Base-by-base conservation (phyloP, 2,329 filamentous ascomycete genomes). In the Penicillium sp. region DNA sequence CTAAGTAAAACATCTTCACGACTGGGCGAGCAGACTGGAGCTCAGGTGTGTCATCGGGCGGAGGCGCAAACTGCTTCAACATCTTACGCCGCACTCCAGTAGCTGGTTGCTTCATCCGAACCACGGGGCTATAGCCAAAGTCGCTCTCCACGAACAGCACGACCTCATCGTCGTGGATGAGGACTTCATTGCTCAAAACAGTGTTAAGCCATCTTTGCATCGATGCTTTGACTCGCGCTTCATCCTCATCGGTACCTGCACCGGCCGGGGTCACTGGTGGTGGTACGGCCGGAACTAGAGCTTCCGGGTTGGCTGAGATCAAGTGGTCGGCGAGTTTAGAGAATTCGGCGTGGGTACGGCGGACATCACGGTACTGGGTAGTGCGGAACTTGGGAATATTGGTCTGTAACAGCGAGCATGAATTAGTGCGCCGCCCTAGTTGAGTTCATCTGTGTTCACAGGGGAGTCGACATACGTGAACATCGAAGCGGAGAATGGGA, bases 71-170 rank as follows among this genome's bases (percentile, higher is more conserved):
- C 75, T 99, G 95, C 82, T 99, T 99, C 73, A 99, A 82, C 59
- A 98, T 89, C 79, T 97, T 97, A 71, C 95, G 86, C 61, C 95
- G 87, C 66, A 99, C 91, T 44, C 95, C 95, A 1, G 95, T 99
- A 9, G 95, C 95, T 22, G 95, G 95, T 75, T 99, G 95, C 80
- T 96, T 96, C 83, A 92, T 91, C 74, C 93, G 89, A 47, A 97
- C 88, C 70, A 98, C 90, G 1, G 95, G 95, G 69, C 92, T 97
- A 76, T 99, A 99, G 41, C 95, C 95, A 74, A 97, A 98, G 74
- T 99, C 95, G 71, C 91, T 96, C 77, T 99, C 95, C n/a, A 99
- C 92, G 68, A 99, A 99, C 58, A 98, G 87, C 5, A 97, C 86
- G 86, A 98, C 93, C 77, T 99, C 95, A 61, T 98, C 93, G 72